These are phyloP conservation scores for Brettanomyces bruxellensis DNA, from an alignment of 805 yeast genomes.

Conservation along the genomic window DNA sequence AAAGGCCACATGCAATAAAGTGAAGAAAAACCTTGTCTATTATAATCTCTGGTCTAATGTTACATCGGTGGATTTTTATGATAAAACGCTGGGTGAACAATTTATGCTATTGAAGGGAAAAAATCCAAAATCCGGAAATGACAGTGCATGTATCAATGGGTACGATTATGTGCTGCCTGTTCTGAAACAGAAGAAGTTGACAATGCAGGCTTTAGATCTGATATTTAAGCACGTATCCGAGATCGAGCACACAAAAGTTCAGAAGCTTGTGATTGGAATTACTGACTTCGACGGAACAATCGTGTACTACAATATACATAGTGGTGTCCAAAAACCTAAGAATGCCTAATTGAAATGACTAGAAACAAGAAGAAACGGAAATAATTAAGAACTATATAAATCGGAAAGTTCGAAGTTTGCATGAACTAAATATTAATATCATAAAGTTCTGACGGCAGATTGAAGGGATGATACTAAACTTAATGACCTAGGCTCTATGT, in stretches of 20 bases:
- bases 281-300: conserved; percentile 60
- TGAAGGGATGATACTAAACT: conserved; percentile 1
- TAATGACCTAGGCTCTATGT: neutral
- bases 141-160: neutral
- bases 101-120: conserved; percentile 4
- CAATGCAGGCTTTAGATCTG: conserved; percentile 29
- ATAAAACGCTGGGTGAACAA: neutral
- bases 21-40: conserved; percentile 33
- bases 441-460: neutral
- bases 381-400: neutral
- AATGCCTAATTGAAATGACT: neutral
- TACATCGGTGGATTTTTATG: conserved; percentile 15
- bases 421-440: neutral
- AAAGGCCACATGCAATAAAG: conserved; percentile 23
- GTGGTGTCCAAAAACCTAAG: conserved; percentile 58
- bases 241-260: conserved; percentile 23
- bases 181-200: conserved; percentile 19
- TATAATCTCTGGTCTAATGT: conserved; percentile 37
- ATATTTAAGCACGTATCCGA: conserved; percentile 28
- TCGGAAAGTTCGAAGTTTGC: neutral
- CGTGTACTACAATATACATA: conserved; percentile 59
- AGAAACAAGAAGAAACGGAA: no score
- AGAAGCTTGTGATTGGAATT: conserved; percentile 43
- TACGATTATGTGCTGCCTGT: conserved; percentile 31
- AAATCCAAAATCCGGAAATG: conserved; percentile 4